Percentiles rank a stretch among this genome's conserved stretches.
Conservation (phyloP, 805 yeast species). For the Kodamaea kaohsiungensis region DNA sequence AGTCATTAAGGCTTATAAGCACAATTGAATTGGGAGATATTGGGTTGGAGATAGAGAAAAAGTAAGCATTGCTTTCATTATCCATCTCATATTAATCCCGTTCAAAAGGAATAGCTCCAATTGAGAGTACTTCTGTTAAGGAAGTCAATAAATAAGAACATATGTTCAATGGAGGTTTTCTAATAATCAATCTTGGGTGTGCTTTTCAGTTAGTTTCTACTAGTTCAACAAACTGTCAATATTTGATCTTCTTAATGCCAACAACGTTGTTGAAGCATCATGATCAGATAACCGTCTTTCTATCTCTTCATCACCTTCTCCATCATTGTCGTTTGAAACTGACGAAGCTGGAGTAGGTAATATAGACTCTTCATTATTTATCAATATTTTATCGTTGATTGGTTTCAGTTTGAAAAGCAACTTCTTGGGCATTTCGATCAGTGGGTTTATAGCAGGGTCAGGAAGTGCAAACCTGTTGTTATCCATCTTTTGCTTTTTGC, state of each 20-base stretch:
- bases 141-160: too few species aligned
- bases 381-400: slow-evolving; percentile 20
- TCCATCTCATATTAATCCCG: background rate
- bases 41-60: too few species aligned
- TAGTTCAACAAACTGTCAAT: slow-evolving; percentile 43
- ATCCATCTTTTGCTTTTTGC: background rate
- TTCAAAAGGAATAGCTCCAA: background rate
- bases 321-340: slow-evolving; percentile 17
- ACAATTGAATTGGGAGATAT: background rate
- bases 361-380: background rate
- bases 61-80: too few species aligned
- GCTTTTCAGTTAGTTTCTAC: background rate
- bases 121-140: too few species aligned
- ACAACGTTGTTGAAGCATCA: slow-evolving; percentile 39
- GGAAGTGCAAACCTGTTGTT: slow-evolving; percentile 32
- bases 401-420: slow-evolving; percentile 36
- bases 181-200: background rate
- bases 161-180: too few species aligned
- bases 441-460: slow-evolving; percentile 37
- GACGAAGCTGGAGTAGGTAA: slow-evolving; percentile 9
- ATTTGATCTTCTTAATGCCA: slow-evolving; percentile 42
- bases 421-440: slow-evolving; percentile 26
- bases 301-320: slow-evolving; percentile 17
- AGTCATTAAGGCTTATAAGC: background rate
- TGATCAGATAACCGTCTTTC: slow-evolving; percentile 22